Evolutionary conservation across 2,329 filamentous ascomycete species (phyloP), one percentile per base, ranked within the genome.

Genomic region (Claviceps sp.): DNA sequence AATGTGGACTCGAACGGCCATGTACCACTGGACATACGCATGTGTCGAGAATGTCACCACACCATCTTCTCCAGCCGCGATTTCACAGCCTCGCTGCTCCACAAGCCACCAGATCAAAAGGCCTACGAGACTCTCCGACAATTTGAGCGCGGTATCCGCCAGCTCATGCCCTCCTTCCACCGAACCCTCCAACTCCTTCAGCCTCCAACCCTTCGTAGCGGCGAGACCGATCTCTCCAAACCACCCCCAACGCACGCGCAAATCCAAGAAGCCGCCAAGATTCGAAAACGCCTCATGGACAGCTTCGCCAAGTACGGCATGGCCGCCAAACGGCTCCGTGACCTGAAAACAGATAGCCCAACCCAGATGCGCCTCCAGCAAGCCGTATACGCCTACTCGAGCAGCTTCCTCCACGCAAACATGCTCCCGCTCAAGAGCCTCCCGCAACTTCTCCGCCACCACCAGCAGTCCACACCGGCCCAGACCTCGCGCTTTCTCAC

Each of bases 271-370:
- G 90, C 90, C 0, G 84, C 85, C 45, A 94, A 93, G 67, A 85
- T 94, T 11, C 84, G 90, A n/a, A 94, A 89, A 65, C 79, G 89
- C 22, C 75, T 96, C 1, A 90, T 89, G 54, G 90, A 95, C 60
- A 86, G 88, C 8, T 95, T 96, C 61, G 78, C 82, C 11, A 90
- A 95, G 61, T 95, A 95, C 64, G 87, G 94, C 59, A 72, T 80
- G 3, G 88, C 89, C 0, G 89, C 89, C 3, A 82, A 85, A 56
- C 79, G 89, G 3, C 81, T 96, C 52, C 81, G 89, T 34, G 87
- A 94, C 61, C 70, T 95, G 47, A 83, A 82, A 16, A 86, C 86
- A 0, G 71, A 81, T 4, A 90, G 80, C 48, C 74, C 81, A 0
- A 82, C 86, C 0, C 89, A 95, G 62, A 70, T 81, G 53, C 78